Base-by-base conservation (phyloP, 148 eudicot genomes). In the Amaranthus hypochondriacus region DNA sequence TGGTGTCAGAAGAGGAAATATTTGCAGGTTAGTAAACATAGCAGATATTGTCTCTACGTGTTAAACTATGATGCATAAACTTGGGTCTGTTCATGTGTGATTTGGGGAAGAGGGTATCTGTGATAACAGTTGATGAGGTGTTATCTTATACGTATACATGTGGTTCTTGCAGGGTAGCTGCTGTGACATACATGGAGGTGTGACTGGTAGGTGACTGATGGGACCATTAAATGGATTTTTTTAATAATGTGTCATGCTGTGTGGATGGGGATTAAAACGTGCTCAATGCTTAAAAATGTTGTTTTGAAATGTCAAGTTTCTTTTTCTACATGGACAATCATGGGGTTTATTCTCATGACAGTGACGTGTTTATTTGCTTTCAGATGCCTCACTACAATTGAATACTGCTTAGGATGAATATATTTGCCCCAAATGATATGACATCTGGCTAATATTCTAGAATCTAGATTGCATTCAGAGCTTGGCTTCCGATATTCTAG, bases 91-190 rank as follows among this genome's bases (percentile, higher is more conserved):
- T 63, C 56, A 28, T 28, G 47, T 68, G 72, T 82, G 77, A 76
- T 70, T 74, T 75, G 71, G 88, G 84, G 85, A 59, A 71, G 82
- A 69, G 79, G 90, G 84, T 75, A 79, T 58, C 79, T 84, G 81
- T 79, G 77, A 83, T 86, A 79, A 71, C 73, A 9, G 83, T 75
- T 69, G 84, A 84, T 82, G 78, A 79, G 92, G 91, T 87, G 89
- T 92, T 71, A 86, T 95, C 98, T 96, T 96, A 96, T 96, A 87
- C 84, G 73, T 81, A 90, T 85, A 85, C 87, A 89, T 93, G 88
- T 90, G 96, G 82, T 92, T 96, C 96, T 92, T 96, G 99, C 99
- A 96, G 99, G 99, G 88, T 90, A 77, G 83, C 83, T 80, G 90
- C 87, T 87, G 86, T 87, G 92, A 87, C 92, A 83, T 76, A 80